Conservation (phyloP, 495 filamentous ascomycete genomes). For the Lindgomyces ingoldianus region DNA sequence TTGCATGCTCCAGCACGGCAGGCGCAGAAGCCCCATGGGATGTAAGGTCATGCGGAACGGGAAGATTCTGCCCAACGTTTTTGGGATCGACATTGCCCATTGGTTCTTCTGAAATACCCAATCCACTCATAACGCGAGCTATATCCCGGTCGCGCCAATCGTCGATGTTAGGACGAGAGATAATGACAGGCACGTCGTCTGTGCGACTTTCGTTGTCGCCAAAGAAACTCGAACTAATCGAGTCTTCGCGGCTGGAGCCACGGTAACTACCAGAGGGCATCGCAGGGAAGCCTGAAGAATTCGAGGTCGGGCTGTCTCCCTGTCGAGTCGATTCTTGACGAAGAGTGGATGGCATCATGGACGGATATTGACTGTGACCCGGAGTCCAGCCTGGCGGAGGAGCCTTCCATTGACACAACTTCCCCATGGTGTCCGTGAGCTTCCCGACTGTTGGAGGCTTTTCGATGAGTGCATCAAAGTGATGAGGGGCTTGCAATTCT, state of each 20-base stretch:
- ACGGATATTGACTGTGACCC: conserved; percentile 45
- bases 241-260: conserved; percentile 78
- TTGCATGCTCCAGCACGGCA: conserved; percentile 56
- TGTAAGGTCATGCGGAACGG: conserved; percentile 50
- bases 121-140: conserved; percentile 57
- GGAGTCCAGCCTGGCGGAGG: conserved; percentile 54
- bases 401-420: conserved; percentile 90
- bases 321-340: conserved; percentile 61
- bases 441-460: conserved; percentile 92
- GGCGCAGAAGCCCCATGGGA: conserved; percentile 70
- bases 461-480: conserved; percentile 91
- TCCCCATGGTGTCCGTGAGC: conserved; percentile 78
- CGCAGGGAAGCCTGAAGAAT: conserved; percentile 71
- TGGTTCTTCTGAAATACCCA: conserved; percentile 66
- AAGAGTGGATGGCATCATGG: conserved; percentile 61
- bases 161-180: conserved; percentile 65
- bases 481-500: conserved; percentile 87
- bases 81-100: conserved; percentile 34
- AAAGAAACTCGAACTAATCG: conserved; percentile 80
- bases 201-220: conserved; percentile 79
- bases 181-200: conserved; percentile 75
- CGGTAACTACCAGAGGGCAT: conserved; percentile 72
- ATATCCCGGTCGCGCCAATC: conserved; percentile 62
- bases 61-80: conserved; percentile 23
- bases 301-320: conserved; percentile 84